phyloP scores from a whole-genome alignment of 345 rosid species.

The Euphorbia tirucalli region DNA sequence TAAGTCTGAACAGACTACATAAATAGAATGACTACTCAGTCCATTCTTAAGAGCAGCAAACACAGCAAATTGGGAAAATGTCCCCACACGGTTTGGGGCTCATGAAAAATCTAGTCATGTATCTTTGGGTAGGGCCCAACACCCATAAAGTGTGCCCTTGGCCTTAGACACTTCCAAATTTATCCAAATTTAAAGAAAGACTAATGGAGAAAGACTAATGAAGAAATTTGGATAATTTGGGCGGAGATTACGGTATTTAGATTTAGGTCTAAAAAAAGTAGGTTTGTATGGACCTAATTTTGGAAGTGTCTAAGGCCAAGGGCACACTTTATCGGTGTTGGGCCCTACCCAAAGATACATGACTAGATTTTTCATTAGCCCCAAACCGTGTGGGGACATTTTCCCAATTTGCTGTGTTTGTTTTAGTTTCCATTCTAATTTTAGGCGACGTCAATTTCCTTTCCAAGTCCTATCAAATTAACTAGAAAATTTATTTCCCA shows the following conservation, averaged over 20 bases:
- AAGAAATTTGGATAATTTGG: too few species aligned
- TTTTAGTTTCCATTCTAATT: too few species aligned
- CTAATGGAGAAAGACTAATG: too few species aligned
- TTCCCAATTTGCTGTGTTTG: background rate
- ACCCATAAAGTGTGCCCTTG: background rate
- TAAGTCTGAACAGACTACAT: too few species aligned
- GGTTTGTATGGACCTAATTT: too few species aligned
- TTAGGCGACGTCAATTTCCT: too few species aligned
- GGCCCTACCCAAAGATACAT: background rate
- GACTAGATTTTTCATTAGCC: background rate
- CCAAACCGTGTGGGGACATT: conserved; percentile 17
- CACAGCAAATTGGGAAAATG: background rate
- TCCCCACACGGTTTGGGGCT: conserved; percentile 18
- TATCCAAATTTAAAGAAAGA: too few species aligned
- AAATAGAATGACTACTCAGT: too few species aligned
- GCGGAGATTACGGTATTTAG: too few species aligned
- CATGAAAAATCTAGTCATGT: background rate
- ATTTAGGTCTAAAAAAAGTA: too few species aligned
- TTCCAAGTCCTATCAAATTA: too few species aligned
- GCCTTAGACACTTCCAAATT: background rate
- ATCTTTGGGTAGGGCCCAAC: background rate
- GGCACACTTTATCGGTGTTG: background rate
- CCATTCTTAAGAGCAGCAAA: background rate
- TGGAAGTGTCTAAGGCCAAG: background rate
- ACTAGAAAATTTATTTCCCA: too few species aligned